phyloP scores from a whole-genome alignment of 805 yeast species.

The Barnettozyma botsteinii region DNA sequence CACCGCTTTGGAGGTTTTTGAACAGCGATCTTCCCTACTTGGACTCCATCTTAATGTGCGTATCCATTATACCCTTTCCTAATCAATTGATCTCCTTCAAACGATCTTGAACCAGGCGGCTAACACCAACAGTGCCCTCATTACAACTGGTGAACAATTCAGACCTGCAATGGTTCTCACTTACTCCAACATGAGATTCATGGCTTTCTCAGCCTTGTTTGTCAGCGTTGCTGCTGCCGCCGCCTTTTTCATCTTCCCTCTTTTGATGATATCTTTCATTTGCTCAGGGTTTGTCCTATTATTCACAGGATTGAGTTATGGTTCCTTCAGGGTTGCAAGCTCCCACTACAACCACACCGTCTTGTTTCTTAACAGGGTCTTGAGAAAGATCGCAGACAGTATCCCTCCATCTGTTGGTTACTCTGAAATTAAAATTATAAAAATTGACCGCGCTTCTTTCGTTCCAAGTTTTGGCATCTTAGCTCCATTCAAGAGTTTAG shows the following conservation, averaged over 20 bases:
- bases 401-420: constrained; percentile 28
- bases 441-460: not conserved
- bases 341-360: constrained; percentile 24
- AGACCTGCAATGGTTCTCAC: constrained; percentile 11
- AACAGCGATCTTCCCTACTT: constrained; percentile 8
- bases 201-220: constrained; percentile 16
- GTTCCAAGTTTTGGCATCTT: constrained; percentile 2
- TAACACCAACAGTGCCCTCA: constrained; percentile 8
- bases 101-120: too few relatives aligned
- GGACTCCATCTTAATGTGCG: constrained; percentile 19
- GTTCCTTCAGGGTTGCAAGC: constrained; percentile 21
- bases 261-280: constrained; percentile 19
- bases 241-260: constrained; percentile 20
- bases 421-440: constrained; percentile 14
- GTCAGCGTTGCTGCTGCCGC: constrained; percentile 12
- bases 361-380: constrained; percentile 21
- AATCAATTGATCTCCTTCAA: not conserved
- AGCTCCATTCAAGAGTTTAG: not conserved
- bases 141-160: constrained; percentile 1
- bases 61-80: not conserved
- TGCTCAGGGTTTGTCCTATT: constrained; percentile 24
- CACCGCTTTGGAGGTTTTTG: constrained; percentile 9
- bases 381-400: constrained; percentile 22
- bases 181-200: constrained; percentile 16
- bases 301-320: constrained; percentile 23